Evolutionary conservation across 1,139 yeast species (phyloP).

Genomic region (Sugiyamaella novakii): DNA sequence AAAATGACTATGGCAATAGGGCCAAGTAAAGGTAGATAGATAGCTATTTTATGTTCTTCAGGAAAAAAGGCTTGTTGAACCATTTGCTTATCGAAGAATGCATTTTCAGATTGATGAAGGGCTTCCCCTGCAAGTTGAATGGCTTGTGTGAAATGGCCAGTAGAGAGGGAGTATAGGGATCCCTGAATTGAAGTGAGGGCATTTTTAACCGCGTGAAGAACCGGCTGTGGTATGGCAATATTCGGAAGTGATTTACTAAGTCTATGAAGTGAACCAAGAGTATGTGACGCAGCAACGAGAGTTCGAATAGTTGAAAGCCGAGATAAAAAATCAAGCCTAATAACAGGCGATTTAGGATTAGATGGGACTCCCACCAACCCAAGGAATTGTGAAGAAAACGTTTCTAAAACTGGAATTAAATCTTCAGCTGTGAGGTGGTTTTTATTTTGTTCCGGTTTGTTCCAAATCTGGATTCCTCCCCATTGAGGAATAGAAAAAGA

Average conservation of each 20-base stretch:
- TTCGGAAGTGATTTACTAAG: slow-evolving; percentile 68
- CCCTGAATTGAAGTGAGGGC: slow-evolving; percentile 45
- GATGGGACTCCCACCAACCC: slow-evolving; percentile 69
- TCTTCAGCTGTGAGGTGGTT: slow-evolving; percentile 47
- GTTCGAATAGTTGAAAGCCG: slow-evolving; percentile 61
- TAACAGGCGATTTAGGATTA: slow-evolving; percentile 56
- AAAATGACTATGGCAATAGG: slow-evolving; percentile 74
- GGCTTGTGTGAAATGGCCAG: slow-evolving; percentile 50
- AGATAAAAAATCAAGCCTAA: slow-evolving; percentile 67
- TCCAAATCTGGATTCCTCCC: slow-evolving; percentile 59
- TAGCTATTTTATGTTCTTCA: slow-evolving; percentile 91
- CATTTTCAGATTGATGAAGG: slow-evolving; percentile 61
- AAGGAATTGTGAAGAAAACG: slow-evolving; percentile 74
- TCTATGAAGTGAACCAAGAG: slow-evolving; percentile 69
- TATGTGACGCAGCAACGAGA: slow-evolving; percentile 52
- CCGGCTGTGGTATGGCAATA: slow-evolving; percentile 79
- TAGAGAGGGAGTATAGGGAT: slow-evolving; percentile 41
- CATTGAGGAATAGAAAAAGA: slow-evolving; percentile 87
- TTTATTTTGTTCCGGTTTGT: slow-evolving; percentile 21
- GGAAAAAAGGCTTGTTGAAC: slow-evolving; percentile 94
- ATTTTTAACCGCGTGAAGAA: slow-evolving; percentile 51
- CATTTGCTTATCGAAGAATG: slow-evolving; percentile 93
- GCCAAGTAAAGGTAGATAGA: slow-evolving; percentile 84
- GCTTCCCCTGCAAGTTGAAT: slow-evolving; percentile 59
- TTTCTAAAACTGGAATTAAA: slow-evolving; percentile 61